Conservation (phyloP, 306 rosid genomes). For the Gleditsia sinensis region DNA sequence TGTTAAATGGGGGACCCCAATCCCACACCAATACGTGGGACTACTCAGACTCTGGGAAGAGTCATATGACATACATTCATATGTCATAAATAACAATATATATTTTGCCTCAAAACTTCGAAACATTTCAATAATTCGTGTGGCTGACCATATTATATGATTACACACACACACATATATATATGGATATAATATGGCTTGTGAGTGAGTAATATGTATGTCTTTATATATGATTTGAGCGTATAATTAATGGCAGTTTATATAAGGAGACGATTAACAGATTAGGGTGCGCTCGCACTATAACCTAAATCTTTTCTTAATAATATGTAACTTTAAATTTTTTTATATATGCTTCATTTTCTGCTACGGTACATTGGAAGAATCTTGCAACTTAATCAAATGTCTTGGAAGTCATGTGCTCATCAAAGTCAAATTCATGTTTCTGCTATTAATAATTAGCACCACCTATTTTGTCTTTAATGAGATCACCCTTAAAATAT, state of each 20-base stretch:
- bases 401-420: conserved; percentile 10
- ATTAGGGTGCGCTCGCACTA: too few relatives aligned
- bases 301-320: too few relatives aligned
- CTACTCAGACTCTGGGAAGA: neutral
- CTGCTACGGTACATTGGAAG: too few relatives aligned
- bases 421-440: neutral
- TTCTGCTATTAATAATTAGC: neutral
- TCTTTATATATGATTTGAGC: too few relatives aligned
- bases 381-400: neutral
- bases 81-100: too few relatives aligned
- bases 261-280: too few relatives aligned
- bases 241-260: too few relatives aligned
- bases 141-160: neutral
- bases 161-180: too few relatives aligned
- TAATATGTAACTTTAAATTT: too few relatives aligned
- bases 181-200: too few relatives aligned
- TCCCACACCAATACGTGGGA: neutral
- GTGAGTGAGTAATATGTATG: too few relatives aligned
- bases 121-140: neutral
- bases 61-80: neutral
- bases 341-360: too few relatives aligned
- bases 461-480: neutral
- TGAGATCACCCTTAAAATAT: neutral
- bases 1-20: neutral
- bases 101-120: neutral